Evolutionary conservation across 176 grass and related monocot genomes (phyloP), one percentile per base, ranked within the genome.

Genomic region (Chrysopogon serrulatus): DNA sequence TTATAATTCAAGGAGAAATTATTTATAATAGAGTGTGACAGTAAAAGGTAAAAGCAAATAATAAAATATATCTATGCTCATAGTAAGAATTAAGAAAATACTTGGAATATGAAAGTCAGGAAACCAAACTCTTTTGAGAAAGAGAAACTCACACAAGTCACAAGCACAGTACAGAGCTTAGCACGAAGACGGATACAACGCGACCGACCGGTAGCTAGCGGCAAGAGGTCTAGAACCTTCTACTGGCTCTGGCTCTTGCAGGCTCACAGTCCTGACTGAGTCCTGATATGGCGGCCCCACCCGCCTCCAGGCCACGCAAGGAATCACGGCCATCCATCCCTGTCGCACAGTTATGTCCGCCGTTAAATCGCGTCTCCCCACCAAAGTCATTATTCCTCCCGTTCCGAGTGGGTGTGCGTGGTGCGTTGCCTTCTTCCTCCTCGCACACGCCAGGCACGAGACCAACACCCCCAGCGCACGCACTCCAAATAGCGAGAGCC

Each of bases 291-390:
- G 0, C 0, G 62, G 23, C 31, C 60, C 71, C 47, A 21, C 44
- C 16, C 8, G 35, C 12, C 17, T 53, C 14, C 31, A 6, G 18
- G 53, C 65, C 43, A 82, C 83, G 87, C 71, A 76, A 77, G 78
- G 72, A 70, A 90, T 86, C 83, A 61, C n/a, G 64, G 17, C 88
- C 83, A 66, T 90, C 83, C 77, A 34, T 69, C 77, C 4, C 48
- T 45, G 24, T 28, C 77, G 48, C 49, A 32, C 62, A 67, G 42
- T 48, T 34, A 47, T 61, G n/a, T 60, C 70, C 77, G 69, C 87
- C 87, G 82, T 89, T 81, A 68, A 77, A 69, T 76, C 53, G 39
- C 57, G 77, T 30, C 61, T 49, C 23, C 33, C 74, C 35, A 53
- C 48, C 68, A 1, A 21, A 13, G 23, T 32, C 42, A 61, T 23